Base-by-base conservation (phyloP, 352 stramenopile species). In the Phytophthora foliorum region DNA sequence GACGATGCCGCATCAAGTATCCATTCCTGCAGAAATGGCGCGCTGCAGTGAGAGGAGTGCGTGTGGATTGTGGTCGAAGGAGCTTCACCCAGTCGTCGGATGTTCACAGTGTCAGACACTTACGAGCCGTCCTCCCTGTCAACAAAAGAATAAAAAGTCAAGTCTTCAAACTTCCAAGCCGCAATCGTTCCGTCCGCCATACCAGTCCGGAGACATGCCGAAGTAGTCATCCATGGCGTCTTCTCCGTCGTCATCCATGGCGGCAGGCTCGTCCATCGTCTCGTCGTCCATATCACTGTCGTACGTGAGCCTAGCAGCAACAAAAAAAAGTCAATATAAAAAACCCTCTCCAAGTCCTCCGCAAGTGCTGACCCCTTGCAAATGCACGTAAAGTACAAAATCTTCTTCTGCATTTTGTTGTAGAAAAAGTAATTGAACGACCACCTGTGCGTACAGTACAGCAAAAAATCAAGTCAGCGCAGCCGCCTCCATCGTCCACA, bases 391-490 rank as follows among this genome's bases (percentile, higher is more conserved):
- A 98, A 97, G 79, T 97, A 98, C 39, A 98, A 61, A 57, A 98
- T 94, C 63, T 97, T 97, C 83, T 97, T 97, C 76, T 97, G 83
- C 56, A 78, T 78, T 66, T 94, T 95, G 86, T 98, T 98, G 84
- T 95, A 95, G 77, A 98, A 98, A 56, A 98, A 98, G 75, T 97
- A 98, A 75, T 98, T 98, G 83, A 98, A 98, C 32, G 91, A 98
- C 92, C 94, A 98, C 51, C 82, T 93, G 60, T 25, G 52, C 51
- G 32, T 54, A 67, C n/a, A 75, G 17, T 56, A 57, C 53, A 53
- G 2, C 5, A 52, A 29, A 56, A 52, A 48, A 53, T 46, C 38
- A 38, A 44, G 14, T 49, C 45, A 50, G 34, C 31, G 29, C 46
- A n/a, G 16, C 10, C 16, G 9, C n/a, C n/a, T 60, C n/a, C 38